Conservation (phyloP, 768 basidiomycete genomes). For the Aureoboletus auriporus region DNA sequence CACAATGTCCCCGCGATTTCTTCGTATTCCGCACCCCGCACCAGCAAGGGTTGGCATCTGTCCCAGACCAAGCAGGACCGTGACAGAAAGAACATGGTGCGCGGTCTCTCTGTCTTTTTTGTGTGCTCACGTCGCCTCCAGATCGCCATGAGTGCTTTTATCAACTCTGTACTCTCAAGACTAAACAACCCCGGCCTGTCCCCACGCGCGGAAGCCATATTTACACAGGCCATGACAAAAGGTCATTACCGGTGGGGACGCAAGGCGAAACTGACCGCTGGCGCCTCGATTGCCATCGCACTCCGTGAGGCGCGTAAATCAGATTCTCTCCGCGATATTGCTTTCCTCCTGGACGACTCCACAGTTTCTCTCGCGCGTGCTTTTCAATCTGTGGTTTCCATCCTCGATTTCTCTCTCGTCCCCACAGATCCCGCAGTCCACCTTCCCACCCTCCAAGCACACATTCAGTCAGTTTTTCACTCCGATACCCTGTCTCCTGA, state of each 20-base stretch:
- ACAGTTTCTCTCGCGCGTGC: slow-evolving; percentile 48
- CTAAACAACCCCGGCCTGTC: slow-evolving; percentile 58
- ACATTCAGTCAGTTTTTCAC: slow-evolving; percentile 41
- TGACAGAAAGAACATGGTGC: slow-evolving; percentile 60
- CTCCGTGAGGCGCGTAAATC: slow-evolving; percentile 68
- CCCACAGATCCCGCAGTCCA: slow-evolving; percentile 57
- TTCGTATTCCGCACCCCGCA: slow-evolving; percentile 47
- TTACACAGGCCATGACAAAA: slow-evolving; percentile 60
- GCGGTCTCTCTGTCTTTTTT: slow-evolving; percentile 16
- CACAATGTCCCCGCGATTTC: slow-evolving; percentile 30
- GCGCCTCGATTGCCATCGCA: slow-evolving; percentile 64
- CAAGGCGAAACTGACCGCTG: slow-evolving; percentile 64
- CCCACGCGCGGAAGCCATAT: slow-evolving; percentile 63
- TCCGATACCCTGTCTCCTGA: slow-evolving; percentile 25
- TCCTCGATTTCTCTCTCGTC: slow-evolving; percentile 51
- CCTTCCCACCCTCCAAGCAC: slow-evolving; percentile 52
- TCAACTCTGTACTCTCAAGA: slow-evolving; percentile 54
- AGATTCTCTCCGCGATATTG: slow-evolving; percentile 65
- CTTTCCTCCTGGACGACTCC: slow-evolving; percentile 58
- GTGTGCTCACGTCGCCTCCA: slow-evolving; percentile 27
- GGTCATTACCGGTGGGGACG: slow-evolving; percentile 70
- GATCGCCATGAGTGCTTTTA: slow-evolving; percentile 62
- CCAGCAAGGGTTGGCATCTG: slow-evolving; percentile 54
- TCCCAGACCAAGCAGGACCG: slow-evolving; percentile 62
- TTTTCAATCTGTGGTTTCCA: slow-evolving; percentile 47